Evolutionary conservation across 1,284 basidiomycete species (phyloP).

Genomic region (Malassezia psittaci): DNA sequence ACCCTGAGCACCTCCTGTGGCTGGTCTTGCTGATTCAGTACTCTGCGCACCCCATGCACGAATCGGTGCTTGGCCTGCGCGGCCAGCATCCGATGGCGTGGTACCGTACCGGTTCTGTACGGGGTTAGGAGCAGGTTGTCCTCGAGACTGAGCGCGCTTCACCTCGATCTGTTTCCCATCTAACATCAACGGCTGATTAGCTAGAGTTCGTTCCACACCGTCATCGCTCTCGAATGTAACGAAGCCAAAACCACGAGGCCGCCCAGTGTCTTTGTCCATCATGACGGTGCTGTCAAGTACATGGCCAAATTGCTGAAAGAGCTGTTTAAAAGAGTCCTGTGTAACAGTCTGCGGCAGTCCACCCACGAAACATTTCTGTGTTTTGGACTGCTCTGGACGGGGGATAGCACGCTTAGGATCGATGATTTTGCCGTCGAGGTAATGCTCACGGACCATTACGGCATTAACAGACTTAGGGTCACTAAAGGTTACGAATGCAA

Average conservation of each 20-base stretch:
- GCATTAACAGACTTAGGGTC: constrained; percentile 75
- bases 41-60: constrained; percentile 13
- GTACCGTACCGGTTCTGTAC: constrained; percentile 11
- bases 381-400: constrained; percentile 50
- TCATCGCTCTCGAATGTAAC: constrained; percentile 81
- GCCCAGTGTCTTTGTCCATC: constrained; percentile 89
- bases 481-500: constrained; percentile 85
- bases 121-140: constrained; percentile 23
- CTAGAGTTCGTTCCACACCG: constrained; percentile 59
- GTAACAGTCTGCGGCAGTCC: constrained; percentile 84
- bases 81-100: constrained; percentile 10
- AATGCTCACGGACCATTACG: constrained; percentile 74
- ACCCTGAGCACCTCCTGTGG: constrained; percentile 17
- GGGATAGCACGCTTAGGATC: constrained; percentile 98
- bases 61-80: constrained; percentile 14
- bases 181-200: constrained; percentile 40
- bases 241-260: constrained; percentile 96
- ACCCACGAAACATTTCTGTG: constrained; percentile 70
- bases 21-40: neutral
- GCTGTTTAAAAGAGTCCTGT: constrained; percentile 80
- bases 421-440: constrained; percentile 88
- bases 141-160: constrained; percentile 52
- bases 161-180: constrained; percentile 70
- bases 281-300: constrained; percentile 97
- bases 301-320: constrained; percentile 76